Evolutionary conservation across 257 asterid genomes (phyloP), one percentile per base, ranked within the genome.

Genomic region (Nicotiana benthamiana): DNA sequence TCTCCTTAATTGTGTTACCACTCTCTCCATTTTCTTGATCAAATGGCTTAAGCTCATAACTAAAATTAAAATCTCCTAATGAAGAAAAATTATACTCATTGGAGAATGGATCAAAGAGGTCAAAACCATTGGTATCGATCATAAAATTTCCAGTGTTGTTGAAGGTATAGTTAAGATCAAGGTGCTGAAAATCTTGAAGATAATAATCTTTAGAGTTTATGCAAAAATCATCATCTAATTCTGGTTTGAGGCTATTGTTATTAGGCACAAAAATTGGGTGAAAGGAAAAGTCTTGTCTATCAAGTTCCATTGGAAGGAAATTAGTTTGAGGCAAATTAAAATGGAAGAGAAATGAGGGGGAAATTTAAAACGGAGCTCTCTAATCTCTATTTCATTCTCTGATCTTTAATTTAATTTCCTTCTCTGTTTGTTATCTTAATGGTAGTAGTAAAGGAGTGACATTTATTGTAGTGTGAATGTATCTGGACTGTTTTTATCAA

Each of bases 131-230:
- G 16, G 86, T 52, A 28, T 86, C 87, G 70, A 84, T 76, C 46
- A 82, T 84, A 13, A 83, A 12, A 12, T 43, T 70, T 20, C 78
- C 84, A 54, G 88, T 86, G 76, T 82, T 68, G 79, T 86, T 36
- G 81, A 52, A 79, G 16, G 57, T 61, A 82, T 80, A 28, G 68
- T 1, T 67, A 46, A 20, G 89, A 82, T 90, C 92, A 16, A 89
- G 89, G 77, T 88, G 89, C 18, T 87, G 87, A 74, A 90, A 89
- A 48, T 90, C 93, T 68, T 90, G 93, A 75, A 88, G 92, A 80
- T 82, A 89, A n/a, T n/a, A n/a, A 61, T 88, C 85, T 75, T 85
- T 86, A 20, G 91, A 68, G 43, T 75, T 82, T 40, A 78, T 79
- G 86, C 77, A 80, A 60, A 86, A 87, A 60, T 85, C 90, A 53